Conservation (phyloP, 306 rosid genomes). For the Trifolium fragiferum region DNA sequence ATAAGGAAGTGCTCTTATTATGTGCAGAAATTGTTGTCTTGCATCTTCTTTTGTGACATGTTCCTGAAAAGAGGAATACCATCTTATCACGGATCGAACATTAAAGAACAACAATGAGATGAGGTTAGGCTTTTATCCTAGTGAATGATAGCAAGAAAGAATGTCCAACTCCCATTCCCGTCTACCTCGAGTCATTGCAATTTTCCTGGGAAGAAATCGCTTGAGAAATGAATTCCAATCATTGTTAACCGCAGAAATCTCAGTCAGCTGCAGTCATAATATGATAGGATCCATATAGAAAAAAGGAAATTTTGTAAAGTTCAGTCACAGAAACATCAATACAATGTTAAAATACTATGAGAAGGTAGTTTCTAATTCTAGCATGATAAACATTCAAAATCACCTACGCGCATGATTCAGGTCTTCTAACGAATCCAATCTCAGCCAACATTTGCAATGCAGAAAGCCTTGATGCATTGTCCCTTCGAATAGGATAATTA, state of each 20-base stretch:
- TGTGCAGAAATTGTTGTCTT: conserved; percentile 86
- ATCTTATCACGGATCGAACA: conserved; percentile 23
- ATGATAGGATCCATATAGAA: not conserved
- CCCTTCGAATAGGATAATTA: conserved; percentile 93
- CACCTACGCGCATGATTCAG: conserved; percentile 88
- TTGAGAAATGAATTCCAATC: conserved; percentile 93
- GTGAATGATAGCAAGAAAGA: conserved; percentile 76
- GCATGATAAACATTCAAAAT: conserved; percentile 39
- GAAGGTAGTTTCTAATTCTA: conserved; percentile 32
- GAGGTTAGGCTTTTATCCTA: conserved; percentile 54
- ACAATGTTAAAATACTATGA: conserved; percentile 10
- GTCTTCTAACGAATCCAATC: conserved; percentile 71
- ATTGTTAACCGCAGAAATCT: conserved; percentile 50
- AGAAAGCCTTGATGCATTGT: conserved; percentile 89
- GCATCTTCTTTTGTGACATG: conserved; percentile 88
- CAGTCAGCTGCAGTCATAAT: conserved; percentile 25
- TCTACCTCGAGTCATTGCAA: conserved; percentile 86
- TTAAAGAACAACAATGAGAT: conserved; percentile 16
- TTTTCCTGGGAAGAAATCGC: conserved; percentile 84
- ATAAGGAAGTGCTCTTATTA: conserved; percentile 84
- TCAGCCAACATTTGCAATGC: conserved; percentile 91
- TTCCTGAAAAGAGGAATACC: conserved; percentile 53
- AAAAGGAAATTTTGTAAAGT: not conserved
- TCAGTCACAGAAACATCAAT: conserved; percentile 30
- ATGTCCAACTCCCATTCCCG: conserved; percentile 96